These are phyloP conservation scores for Microsporum canis DNA, from an alignment of 2,329 filamentous ascomycete species.

Conservation along the genomic window DNA sequence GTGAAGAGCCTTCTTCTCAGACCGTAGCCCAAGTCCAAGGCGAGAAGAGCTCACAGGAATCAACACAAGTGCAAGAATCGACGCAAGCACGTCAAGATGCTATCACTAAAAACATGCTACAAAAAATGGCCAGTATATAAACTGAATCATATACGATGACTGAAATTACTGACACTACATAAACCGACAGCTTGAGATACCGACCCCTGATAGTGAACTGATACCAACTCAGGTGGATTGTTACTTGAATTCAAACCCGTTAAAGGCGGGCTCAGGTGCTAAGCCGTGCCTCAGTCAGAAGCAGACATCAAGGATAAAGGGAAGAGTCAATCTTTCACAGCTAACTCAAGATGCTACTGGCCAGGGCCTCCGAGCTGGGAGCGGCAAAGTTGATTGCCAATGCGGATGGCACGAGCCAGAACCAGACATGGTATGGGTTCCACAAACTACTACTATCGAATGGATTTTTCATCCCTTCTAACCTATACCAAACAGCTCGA, in stretches of 20 bases:
- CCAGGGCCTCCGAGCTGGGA: background rate
- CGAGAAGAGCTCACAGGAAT: conserved; percentile 13
- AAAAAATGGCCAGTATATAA: conserved; percentile 24
- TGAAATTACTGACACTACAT: background rate
- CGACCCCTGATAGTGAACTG: conserved; percentile 17
- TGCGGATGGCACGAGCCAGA: conserved; percentile 33
- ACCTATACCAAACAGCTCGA: conserved; percentile 25
- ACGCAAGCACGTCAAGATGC: conserved; percentile 21
- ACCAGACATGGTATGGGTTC: conserved; percentile 30
- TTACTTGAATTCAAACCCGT: conserved; percentile 5
- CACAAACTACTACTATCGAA: conserved; percentile 3
- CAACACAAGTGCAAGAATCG: conserved; percentile 18
- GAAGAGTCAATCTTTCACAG: background rate
- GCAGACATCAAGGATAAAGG: background rate
- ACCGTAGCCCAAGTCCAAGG: background rate
- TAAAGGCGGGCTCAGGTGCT: background rate
- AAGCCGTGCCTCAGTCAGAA: background rate
- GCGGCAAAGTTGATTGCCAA: conserved; percentile 26
- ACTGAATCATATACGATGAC: background rate
- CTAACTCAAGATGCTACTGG: background rate
- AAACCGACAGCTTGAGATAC: background rate
- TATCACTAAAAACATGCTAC: conserved; percentile 20
- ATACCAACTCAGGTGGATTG: conserved; percentile 21
- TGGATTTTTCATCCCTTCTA: background rate
- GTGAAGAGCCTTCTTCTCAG: background rate